These are phyloP conservation scores for Luffa acutangula DNA, from an alignment of 306 rosid genomes.

Conservation along the genomic window DNA sequence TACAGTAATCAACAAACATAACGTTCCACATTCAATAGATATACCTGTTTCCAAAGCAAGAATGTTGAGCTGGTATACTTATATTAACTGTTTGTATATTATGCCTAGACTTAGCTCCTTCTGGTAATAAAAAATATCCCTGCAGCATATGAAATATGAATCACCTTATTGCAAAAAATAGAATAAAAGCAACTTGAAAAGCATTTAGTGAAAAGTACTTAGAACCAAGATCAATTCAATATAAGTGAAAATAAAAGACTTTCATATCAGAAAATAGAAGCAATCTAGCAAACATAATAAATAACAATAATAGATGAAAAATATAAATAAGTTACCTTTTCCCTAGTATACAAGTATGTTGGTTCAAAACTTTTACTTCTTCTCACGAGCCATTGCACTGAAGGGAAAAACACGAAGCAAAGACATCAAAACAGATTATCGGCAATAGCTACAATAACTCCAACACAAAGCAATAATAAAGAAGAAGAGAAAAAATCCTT, in stretches of 20 bases:
- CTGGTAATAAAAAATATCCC: conserved; percentile 96
- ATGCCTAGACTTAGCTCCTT: conserved; percentile 77
- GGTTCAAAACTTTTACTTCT: conserved; percentile 82
- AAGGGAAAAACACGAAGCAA: neutral
- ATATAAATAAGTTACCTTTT: conserved; percentile 48
- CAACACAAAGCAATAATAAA: neutral
- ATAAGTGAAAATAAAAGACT: conserved; percentile 2
- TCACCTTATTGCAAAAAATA: conserved; percentile 4
- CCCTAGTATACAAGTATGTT: conserved; percentile 79
- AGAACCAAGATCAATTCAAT: conserved; percentile 7
- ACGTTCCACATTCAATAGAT: neutral
- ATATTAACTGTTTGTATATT: conserved; percentile 75
- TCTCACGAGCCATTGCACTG: conserved; percentile 89
- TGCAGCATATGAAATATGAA: conserved; percentile 21
- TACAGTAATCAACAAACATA: neutral
- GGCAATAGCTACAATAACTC: neutral
- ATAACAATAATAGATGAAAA: conserved; percentile 1
- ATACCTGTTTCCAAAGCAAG: conserved; percentile 97
- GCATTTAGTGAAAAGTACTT: neutral
- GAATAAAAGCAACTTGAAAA: conserved; percentile 8
- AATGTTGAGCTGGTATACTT: conserved; percentile 85
- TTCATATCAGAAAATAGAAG: neutral
- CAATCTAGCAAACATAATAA: neutral
- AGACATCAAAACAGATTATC: neutral
- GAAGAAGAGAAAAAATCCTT: neutral